Evolutionary conservation across 768 basidiomycete genomes (phyloP).

Genomic region (Podaxis carcinomalis): DNA sequence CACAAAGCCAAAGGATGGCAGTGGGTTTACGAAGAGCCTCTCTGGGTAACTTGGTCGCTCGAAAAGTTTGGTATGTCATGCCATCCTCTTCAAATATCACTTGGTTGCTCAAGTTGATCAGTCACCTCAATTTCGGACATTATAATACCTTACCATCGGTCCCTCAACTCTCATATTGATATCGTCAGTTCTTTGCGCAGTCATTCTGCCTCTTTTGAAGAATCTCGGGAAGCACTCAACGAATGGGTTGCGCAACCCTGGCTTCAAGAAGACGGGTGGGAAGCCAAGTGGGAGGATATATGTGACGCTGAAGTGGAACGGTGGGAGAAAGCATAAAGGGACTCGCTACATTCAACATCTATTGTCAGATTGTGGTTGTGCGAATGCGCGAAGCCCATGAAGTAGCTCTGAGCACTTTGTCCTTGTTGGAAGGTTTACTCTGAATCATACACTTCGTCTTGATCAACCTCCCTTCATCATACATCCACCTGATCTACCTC

Average conservation of each 20-base stretch:
- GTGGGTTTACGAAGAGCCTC: slow-evolving; percentile 67
- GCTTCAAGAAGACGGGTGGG: slow-evolving; percentile 68
- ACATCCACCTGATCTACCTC: background rate
- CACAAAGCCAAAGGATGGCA: slow-evolving; percentile 66
- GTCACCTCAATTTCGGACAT: slow-evolving; percentile 54
- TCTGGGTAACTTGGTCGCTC: slow-evolving; percentile 82
- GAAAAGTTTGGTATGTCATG: slow-evolving; percentile 64
- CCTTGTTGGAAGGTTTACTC: background rate
- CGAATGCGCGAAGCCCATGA: background rate
- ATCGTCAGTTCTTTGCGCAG: slow-evolving; percentile 54
- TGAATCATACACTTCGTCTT: background rate
- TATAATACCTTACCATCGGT: slow-evolving; percentile 63
- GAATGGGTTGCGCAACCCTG: slow-evolving; percentile 69
- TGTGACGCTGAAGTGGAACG: slow-evolving; percentile 73
- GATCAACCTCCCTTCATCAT: too few species aligned
- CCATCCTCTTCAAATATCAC: background rate
- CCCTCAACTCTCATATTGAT: slow-evolving; percentile 50
- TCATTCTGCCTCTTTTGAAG: slow-evolving; percentile 69
- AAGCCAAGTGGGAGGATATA: slow-evolving; percentile 71
- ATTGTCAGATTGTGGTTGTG: background rate
- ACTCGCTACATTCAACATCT: background rate
- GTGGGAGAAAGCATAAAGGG: slow-evolving; percentile 41
- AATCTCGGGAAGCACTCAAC: slow-evolving; percentile 55
- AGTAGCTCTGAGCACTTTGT: background rate
- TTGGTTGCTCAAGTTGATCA: slow-evolving; percentile 19